A percentile compares a stretch with the other conserved stretches of the same genome.
Evolutionary conservation across 116 monocot species (phyloP).

Genomic region (Phalaenopsis hybrid): DNA sequence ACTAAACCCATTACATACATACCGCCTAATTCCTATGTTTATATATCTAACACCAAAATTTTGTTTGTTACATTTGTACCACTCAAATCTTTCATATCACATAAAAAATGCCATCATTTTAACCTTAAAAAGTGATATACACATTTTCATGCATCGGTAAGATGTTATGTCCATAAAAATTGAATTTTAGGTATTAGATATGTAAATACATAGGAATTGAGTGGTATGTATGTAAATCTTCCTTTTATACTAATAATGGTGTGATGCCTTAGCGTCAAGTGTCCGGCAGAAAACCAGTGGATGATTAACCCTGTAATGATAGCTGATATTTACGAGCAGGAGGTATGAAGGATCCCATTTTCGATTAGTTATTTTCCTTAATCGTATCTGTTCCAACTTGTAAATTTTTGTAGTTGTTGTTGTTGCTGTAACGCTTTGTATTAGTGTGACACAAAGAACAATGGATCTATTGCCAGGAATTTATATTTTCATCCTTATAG

Average conservation of each 20-base stretch:
- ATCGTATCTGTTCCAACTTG: background rate
- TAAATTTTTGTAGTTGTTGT: background rate
- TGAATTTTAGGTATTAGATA: too few species aligned
- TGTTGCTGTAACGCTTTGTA: too few species aligned
- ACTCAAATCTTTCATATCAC: too few species aligned
- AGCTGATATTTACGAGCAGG: conserved; percentile 71
- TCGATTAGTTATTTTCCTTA: background rate
- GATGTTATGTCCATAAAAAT: too few species aligned
- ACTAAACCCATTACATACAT: background rate
- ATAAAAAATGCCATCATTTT: too few species aligned
- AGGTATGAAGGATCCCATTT: conserved; percentile 37
- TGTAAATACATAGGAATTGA: too few species aligned
- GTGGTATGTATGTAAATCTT: too few species aligned
- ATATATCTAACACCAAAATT: too few species aligned
- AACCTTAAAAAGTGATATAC: too few species aligned
- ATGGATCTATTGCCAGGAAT: background rate
- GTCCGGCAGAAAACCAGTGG: conserved; percentile 70
- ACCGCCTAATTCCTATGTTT: too few species aligned
- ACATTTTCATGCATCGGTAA: too few species aligned
- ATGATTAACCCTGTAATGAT: conserved; percentile 82
- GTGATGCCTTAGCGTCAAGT: conserved; percentile 65
- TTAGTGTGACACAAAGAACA: background rate
- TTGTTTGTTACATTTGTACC: too few species aligned
- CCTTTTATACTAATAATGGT: conserved; percentile 8
- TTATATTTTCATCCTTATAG: background rate